Percentiles rank a stretch among this genome's conserved stretches.
These are phyloP conservation scores for Scopulariopsis brevicaulis DNA, from an alignment of 2,329 filamentous ascomycete genomes.

Conservation along the genomic window DNA sequence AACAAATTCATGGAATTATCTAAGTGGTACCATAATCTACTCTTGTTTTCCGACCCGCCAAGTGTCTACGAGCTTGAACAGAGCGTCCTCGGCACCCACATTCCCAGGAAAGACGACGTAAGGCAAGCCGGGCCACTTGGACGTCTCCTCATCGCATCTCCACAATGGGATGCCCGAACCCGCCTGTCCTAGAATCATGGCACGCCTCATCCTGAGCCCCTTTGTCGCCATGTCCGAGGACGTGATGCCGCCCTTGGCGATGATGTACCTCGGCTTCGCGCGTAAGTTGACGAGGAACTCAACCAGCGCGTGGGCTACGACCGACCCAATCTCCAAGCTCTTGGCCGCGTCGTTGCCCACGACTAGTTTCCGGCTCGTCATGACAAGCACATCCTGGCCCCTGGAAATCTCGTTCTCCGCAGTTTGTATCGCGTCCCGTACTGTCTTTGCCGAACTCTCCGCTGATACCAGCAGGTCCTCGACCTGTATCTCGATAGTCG, in stretches of 20 bases:
- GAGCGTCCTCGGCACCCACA: conserved; percentile 35
- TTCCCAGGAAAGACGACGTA: conserved; percentile 50
- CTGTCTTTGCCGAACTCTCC: conserved; percentile 20
- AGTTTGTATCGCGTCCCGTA: conserved; percentile 15
- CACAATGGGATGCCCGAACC: conserved; percentile 46
- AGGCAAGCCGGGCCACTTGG: conserved; percentile 36
- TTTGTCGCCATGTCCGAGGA: conserved; percentile 47
- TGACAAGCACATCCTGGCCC: conserved; percentile 42
- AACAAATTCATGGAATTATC: too few species aligned
- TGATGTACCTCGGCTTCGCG: conserved; percentile 40
- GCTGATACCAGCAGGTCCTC: neutral
- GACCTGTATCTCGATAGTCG: conserved; percentile 11
- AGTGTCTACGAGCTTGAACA: conserved; percentile 28
- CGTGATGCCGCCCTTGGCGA: conserved; percentile 50
- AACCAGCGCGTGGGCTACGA: conserved; percentile 38
- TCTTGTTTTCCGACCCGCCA: conserved; percentile 8
- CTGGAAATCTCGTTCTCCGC: conserved; percentile 26
- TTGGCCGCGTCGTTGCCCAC: conserved; percentile 30
- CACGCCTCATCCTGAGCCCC: conserved; percentile 38
- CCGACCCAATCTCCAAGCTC: conserved; percentile 41
- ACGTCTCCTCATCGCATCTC: conserved; percentile 41
- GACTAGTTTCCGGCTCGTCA: conserved; percentile 45
- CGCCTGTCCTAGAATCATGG: conserved; percentile 43
- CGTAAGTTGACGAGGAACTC: conserved; percentile 32
- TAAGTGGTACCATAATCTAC: too few species aligned